Evolutionary conservation across 148 eudicot genomes (phyloP), one percentile per base, ranked within the genome.

Genomic region (Chenopodium formosanum): DNA sequence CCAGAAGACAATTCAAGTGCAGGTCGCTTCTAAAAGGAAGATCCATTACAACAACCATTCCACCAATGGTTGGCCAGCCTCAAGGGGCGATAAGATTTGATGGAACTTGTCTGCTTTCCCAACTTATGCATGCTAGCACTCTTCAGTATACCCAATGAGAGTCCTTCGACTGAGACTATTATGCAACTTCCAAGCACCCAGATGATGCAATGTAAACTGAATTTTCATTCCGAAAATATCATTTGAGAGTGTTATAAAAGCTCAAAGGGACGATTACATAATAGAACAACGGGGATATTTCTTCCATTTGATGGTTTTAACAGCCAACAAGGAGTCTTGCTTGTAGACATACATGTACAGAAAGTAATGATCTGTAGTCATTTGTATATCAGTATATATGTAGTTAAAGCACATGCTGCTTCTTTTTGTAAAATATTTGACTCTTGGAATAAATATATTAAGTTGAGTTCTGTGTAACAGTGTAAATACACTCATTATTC

Each of bases 31-130:
- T 16, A 95, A 90, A 82, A 86, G 89, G 81, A 89, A 86, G 84
- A 83, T 46, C 63, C 84, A 50, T 31, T 60, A 73, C 12, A 74
- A 70, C 10, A 75, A 90, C 73, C 93, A 87, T 76, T 82, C 94
- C 44, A 70, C 87, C 20, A 95, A 95, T 85, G 98, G 98, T 22
- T 72, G 92, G 83, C 94, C 95, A 34, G 74, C 58, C 79, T 86
- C 91, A 75, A 81, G 77, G 29, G 60, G 87, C 69, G 66, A 75
- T 46, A 82, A 81, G 56, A 81, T 70, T 78, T 60, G 83, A 79
- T 64, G 78, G 17, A 81, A 44, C 70, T 22, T 75, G 19, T 10
- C n/a, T 5, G 1, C n/a, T 4, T 8, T 31, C 71, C 22, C 17
- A 25, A 11, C 37, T 17, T 44, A 52, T 22, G 16, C 22, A 53